Evolutionary conservation across 495 filamentous ascomycete genomes (phyloP).

Genomic region (Aspergillus baeticus): DNA sequence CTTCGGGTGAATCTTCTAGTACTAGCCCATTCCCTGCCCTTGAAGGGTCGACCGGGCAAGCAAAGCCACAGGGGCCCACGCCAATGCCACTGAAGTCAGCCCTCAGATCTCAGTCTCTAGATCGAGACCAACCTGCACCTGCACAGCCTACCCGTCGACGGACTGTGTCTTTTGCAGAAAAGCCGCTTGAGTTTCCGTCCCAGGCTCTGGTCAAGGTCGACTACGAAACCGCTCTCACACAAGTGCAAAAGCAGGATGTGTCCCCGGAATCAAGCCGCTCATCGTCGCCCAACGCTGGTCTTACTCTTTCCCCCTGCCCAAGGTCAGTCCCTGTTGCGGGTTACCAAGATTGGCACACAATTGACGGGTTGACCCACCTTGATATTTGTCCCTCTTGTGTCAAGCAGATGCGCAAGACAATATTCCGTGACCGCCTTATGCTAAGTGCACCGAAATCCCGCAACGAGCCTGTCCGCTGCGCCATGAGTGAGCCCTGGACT

Average conservation of each 20-base stretch:
- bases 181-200: slow-evolving; percentile 11
- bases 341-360: slow-evolving; percentile 65
- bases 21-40: not conserved
- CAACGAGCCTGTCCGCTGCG: slow-evolving; percentile 48
- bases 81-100: slow-evolving; percentile 6
- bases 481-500: slow-evolving; percentile 62
- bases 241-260: slow-evolving; percentile 6
- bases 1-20: not conserved
- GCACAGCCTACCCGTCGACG: slow-evolving; percentile 12
- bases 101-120: slow-evolving; percentile 10
- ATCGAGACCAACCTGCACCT: slow-evolving; percentile 7
- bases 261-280: slow-evolving; percentile 13
- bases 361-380: slow-evolving; percentile 53
- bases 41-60: not conserved
- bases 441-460: slow-evolving; percentile 41
- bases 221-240: slow-evolving; percentile 6
- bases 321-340: slow-evolving; percentile 47
- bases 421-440: slow-evolving; percentile 52
- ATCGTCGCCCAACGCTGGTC: slow-evolving; percentile 20
- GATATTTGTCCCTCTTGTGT: slow-evolving; percentile 67
- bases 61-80: not conserved
- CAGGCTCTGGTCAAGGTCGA: slow-evolving; percentile 3
- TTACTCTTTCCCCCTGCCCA: slow-evolving; percentile 53
- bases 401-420: slow-evolving; percentile 51
- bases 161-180: slow-evolving; percentile 25